Percentiles rank a stretch among this genome's conserved stretches.
Evolutionary conservation across 331 rosid species (phyloP).

Genomic region (Quercus tomentella): DNA sequence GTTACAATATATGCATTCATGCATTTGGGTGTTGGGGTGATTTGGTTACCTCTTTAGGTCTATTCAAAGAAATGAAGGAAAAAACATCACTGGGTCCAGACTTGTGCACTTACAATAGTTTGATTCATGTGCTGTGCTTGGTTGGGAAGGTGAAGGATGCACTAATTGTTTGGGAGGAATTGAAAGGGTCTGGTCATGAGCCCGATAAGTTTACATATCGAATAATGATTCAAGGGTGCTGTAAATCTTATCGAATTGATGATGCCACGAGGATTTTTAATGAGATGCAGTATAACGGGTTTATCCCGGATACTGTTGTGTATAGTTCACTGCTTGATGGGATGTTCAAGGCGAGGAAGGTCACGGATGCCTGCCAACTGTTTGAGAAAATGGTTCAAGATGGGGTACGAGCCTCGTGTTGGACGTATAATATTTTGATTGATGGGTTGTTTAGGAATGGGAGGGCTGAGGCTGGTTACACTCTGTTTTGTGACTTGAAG

Average conservation of each 20-base stretch:
- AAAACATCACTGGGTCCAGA: conserved; percentile 50
- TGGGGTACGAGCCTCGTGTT: conserved; percentile 67
- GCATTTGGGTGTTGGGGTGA: conserved; percentile 96
- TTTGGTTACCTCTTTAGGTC: conserved; percentile 46
- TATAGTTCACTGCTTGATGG: conserved; percentile 74
- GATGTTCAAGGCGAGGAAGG: conserved; percentile 62
- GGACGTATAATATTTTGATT: conserved; percentile 69
- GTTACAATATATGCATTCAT: conserved; percentile 67
- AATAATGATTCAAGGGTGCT: conserved; percentile 69
- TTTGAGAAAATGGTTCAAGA: conserved; percentile 85
- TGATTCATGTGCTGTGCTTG: conserved; percentile 61
- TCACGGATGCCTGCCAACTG: conserved; percentile 62
- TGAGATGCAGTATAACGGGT: conserved; percentile 66
- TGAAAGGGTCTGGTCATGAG: conserved; percentile 63
- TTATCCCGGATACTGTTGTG: conserved; percentile 44
- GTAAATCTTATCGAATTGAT: conserved; percentile 46
- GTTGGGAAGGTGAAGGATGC: conserved; percentile 77
- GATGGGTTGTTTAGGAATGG: conserved; percentile 83
- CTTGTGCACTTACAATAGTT: conserved; percentile 73
- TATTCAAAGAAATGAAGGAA: conserved; percentile 66
- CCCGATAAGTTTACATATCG: conserved; percentile 65
- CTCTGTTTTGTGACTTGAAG: conserved; percentile 74
- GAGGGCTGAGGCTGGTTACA: conserved; percentile 75
- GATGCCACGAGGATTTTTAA: conserved; percentile 57
- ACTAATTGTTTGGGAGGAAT: conserved; percentile 61